Evolutionary conservation across 495 filamentous ascomycete species (phyloP).

Genomic region (Daldinia grandis): DNA sequence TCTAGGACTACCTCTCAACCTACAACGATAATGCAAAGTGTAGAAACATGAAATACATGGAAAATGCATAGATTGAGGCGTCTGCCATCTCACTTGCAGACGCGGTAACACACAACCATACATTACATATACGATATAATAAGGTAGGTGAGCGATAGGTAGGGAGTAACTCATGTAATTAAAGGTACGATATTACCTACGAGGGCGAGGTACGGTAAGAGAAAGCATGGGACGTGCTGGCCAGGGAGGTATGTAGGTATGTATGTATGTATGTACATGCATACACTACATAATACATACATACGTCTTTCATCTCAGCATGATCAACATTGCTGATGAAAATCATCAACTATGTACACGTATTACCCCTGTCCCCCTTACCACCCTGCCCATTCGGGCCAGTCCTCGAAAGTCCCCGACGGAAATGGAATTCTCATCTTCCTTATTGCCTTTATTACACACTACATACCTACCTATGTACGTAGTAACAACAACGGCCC

Average conservation of each 20-base stretch:
- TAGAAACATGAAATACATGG: neutral
- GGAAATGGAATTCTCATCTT: conserved; percentile 37
- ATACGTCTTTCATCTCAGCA: conserved; percentile 31
- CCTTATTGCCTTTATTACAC: conserved; percentile 33
- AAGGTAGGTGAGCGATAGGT: conserved; percentile 17
- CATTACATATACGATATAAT: conserved; percentile 17
- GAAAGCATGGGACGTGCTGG: neutral
- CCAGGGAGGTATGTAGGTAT: no score
- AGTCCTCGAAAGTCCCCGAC: conserved; percentile 38
- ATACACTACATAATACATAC: no score
- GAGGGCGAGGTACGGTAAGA: conserved; percentile 2
- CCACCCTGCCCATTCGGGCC: conserved; percentile 34
- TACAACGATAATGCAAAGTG: conserved; percentile 57
- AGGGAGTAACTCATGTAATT: conserved; percentile 25
- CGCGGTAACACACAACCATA: conserved; percentile 16
- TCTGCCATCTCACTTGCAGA: conserved; percentile 21
- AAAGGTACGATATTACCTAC: conserved; percentile 31
- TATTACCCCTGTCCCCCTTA: neutral
- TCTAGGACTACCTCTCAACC: neutral
- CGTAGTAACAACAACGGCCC: neutral
- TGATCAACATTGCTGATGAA: conserved; percentile 39
- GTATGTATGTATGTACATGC: no score
- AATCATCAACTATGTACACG: conserved; percentile 37
- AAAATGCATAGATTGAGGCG: neutral
- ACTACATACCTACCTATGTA: no score